phyloP scores from a whole-genome alignment of 768 basidiomycete species.

The Tylopilus rubrobrunneus region DNA sequence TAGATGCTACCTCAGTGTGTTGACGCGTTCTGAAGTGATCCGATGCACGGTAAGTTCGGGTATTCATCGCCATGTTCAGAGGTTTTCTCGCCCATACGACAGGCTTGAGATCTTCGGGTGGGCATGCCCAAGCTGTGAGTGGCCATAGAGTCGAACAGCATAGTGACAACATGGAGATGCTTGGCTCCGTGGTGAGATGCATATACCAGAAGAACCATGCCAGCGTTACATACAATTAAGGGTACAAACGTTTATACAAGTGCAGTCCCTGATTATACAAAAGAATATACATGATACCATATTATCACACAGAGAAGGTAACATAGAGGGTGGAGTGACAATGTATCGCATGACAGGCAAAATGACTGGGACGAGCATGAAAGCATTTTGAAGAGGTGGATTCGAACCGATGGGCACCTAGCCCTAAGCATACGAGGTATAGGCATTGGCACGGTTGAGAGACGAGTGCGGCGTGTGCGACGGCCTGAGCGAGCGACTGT shows the following conservation, averaged over 20 bases:
- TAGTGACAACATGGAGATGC: too few species aligned
- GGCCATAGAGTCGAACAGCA: too few species aligned
- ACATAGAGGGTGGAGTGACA: slow-evolving; percentile 10
- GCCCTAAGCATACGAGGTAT: slow-evolving; percentile 20
- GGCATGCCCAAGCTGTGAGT: too few species aligned
- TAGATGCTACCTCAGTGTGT: neutral
- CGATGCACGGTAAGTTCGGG: neutral
- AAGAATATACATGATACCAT: slow-evolving; percentile 31
- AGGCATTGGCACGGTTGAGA: slow-evolving; percentile 16
- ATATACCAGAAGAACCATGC: neutral
- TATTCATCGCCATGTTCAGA: too few species aligned
- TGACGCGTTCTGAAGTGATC: neutral
- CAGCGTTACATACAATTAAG: slow-evolving; percentile 23
- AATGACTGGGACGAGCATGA: slow-evolving; percentile 13
- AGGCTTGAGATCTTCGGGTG: too few species aligned
- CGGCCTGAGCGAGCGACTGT: slow-evolving; percentile 16
- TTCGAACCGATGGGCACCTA: neutral
- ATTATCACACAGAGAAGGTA: slow-evolving; percentile 23
- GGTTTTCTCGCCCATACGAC: too few species aligned
- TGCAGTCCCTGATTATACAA: slow-evolving; percentile 23
- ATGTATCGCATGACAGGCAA: slow-evolving; percentile 19
- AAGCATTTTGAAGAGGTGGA: slow-evolving; percentile 16
- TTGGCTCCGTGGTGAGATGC: neutral
- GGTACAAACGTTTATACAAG: slow-evolving; percentile 22
- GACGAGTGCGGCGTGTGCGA: slow-evolving; percentile 12